These are phyloP conservation scores for Cryphonectria radicalis DNA, from an alignment of 2,329 filamentous ascomycete species.

Conservation along the genomic window DNA sequence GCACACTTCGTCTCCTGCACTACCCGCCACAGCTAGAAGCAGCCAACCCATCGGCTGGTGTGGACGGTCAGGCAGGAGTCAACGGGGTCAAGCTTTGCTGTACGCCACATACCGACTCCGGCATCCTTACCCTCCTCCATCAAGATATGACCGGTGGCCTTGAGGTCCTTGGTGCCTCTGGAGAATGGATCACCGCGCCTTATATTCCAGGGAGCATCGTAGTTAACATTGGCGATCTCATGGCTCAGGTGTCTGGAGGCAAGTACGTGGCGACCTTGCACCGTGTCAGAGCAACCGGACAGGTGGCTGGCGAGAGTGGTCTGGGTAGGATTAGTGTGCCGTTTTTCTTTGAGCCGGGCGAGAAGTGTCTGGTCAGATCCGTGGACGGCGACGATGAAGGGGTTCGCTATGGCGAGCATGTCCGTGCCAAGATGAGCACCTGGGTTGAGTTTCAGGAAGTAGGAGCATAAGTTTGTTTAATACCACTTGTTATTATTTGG, in stretches of 20 bases:
- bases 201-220: slow-evolving; percentile 26
- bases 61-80: background rate
- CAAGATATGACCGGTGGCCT: slow-evolving; percentile 8
- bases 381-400: background rate
- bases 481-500: background rate
- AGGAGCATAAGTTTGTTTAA: background rate
- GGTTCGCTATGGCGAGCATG: slow-evolving; percentile 7
- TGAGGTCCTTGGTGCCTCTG: background rate
- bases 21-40: slow-evolving; percentile 29
- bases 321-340: slow-evolving; percentile 13
- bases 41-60: background rate
- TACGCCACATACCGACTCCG: slow-evolving; percentile 11
- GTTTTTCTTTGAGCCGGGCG: slow-evolving; percentile 14
- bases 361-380: background rate
- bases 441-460: slow-evolving; percentile 11
- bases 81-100: slow-evolving; percentile 4
- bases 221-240: slow-evolving; percentile 28
- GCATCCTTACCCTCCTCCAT: slow-evolving; percentile 12
- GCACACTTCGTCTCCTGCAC: slow-evolving; percentile 27
- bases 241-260: slow-evolving; percentile 28
- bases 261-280: slow-evolving; percentile 23
- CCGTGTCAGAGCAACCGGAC: background rate
- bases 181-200: slow-evolving; percentile 29
- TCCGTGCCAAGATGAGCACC: slow-evolving; percentile 7
- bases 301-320: too few relatives aligned